phyloP scores from a whole-genome alignment of 2,329 filamentous ascomycete genomes.

The Ceratocystis cacaofunesta region DNA sequence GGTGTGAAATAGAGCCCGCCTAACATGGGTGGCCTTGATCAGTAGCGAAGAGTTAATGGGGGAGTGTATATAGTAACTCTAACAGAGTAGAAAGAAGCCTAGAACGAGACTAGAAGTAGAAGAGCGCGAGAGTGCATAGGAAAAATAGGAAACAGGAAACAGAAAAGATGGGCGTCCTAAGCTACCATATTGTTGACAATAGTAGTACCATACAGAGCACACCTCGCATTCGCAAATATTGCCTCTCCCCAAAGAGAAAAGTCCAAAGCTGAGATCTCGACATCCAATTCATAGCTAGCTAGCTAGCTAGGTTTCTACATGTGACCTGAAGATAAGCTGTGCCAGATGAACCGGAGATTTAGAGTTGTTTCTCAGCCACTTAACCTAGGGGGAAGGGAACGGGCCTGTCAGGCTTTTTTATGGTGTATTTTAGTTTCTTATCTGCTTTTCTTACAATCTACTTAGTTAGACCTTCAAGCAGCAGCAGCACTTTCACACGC shows the following conservation, averaged over 20 bases:
- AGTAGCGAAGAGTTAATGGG: not conserved
- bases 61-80: not conserved
- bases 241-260: too few relatives aligned
- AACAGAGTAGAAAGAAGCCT: not conserved
- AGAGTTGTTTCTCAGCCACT: slow-evolving; percentile 1
- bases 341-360: not conserved
- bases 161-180: not conserved
- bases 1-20: not conserved
- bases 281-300: not conserved
- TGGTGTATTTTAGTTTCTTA: not conserved
- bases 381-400: not conserved
- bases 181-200: too few relatives aligned
- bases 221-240: too few relatives aligned
- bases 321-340: not conserved
- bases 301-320: not conserved
- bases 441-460: not conserved
- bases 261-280: not conserved
- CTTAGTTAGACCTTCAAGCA: not conserved
- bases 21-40: not conserved
- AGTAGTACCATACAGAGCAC: too few relatives aligned
- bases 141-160: not conserved
- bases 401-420: not conserved
- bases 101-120: not conserved
- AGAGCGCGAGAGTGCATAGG: not conserved
- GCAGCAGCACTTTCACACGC: not conserved